Evolutionary conservation across 257 asterid species (phyloP), one percentile per base, ranked within the genome.

Genomic region (Dorcoceras hygrometricum): DNA sequence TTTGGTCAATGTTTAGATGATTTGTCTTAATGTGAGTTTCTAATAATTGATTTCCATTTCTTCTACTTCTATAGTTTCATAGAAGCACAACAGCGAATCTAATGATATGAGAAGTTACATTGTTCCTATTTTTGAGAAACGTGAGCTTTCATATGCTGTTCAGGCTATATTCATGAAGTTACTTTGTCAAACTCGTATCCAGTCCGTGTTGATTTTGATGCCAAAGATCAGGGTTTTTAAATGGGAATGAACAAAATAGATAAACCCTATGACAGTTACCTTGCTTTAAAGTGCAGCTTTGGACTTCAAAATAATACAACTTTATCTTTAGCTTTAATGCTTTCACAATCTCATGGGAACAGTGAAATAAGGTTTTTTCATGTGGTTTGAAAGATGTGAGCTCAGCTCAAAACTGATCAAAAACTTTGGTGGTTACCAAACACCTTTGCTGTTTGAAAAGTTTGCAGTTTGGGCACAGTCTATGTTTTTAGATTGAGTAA

Each of bases 151-250:
- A 12, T 43, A 14, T 7, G 19, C 14, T n/a, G 4, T 43, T 14
- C 3, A 10, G 0, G 51, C 50, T 16, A 43, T 43, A 43, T 43
- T 3, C 1, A 43, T 43, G 16, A 36, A 11, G 48, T 25, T 48
- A 23, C 57, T 65, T 60, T 56, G 11, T 28, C 31, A 65, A 65
- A 57, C 55, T 23, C 24, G 4, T 71, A 14, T 20, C 20, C 8
- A 32, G 46, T 23, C n/a, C 3, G 22, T 61, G 20, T 65, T 24
- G 5, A 65, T 19, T 4, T 55, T 62, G 50, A 22, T 22, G 29
- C 12, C 23, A n/a, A 27, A 12, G 18, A 24, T 23, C 31, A 5
- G 4, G 9, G 23, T 36, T 32, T 36, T 56, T 54, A 31, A 66
- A 14, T 43, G 5, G 62, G 4, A 55, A 63, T 3, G 1, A 23